These are phyloP conservation scores for Agaricales sp. DNA, from an alignment of 1,284 basidiomycete species.

Conservation along the genomic window DNA sequence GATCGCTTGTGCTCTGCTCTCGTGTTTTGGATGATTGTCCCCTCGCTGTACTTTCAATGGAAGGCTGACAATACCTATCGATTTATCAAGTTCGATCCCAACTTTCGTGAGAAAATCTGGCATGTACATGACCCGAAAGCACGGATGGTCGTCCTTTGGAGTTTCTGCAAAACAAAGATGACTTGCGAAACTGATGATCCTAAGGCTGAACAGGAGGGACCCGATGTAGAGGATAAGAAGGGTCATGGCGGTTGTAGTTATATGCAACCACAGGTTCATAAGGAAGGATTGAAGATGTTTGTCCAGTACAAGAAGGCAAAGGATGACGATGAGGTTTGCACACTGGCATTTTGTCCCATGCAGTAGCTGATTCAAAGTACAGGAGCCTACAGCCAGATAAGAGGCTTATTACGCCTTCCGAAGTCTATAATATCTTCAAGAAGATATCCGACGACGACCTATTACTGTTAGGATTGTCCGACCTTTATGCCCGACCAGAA, in stretches of 20 bases:
- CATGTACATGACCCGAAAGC: slow-evolving; percentile 83
- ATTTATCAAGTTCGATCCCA: slow-evolving; percentile 69
- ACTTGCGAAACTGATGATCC: slow-evolving; percentile 80
- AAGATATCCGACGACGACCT: slow-evolving; percentile 91
- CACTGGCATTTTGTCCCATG: slow-evolving; percentile 5
- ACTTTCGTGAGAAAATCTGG: slow-evolving; percentile 75
- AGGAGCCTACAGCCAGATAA: slow-evolving; percentile 89
- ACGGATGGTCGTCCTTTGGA: slow-evolving; percentile 83
- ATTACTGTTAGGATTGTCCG: slow-evolving; percentile 86
- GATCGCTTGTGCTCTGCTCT: slow-evolving; percentile 31
- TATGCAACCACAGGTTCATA: slow-evolving; percentile 83
- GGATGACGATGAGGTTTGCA: slow-evolving; percentile 84
- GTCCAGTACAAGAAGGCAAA: slow-evolving; percentile 93
- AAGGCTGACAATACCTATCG: slow-evolving; percentile 10
- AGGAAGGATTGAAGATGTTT: slow-evolving; percentile 93
- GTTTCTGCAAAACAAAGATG: slow-evolving; percentile 78
- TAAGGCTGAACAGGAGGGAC: slow-evolving; percentile 73
- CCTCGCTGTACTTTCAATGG: slow-evolving; percentile 15
- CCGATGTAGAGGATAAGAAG: slow-evolving; percentile 70
- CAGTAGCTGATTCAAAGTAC: slow-evolving; percentile 14
- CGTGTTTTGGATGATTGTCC: slow-evolving; percentile 27
- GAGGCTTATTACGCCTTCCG: slow-evolving; percentile 77
- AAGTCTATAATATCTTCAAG: slow-evolving; percentile 87
- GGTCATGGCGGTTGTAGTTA: slow-evolving; percentile 97
- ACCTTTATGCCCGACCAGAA: slow-evolving; percentile 93